Conservation (phyloP, 2,329 filamentous ascomycete species). For the Stromatinia cepivora region DNA sequence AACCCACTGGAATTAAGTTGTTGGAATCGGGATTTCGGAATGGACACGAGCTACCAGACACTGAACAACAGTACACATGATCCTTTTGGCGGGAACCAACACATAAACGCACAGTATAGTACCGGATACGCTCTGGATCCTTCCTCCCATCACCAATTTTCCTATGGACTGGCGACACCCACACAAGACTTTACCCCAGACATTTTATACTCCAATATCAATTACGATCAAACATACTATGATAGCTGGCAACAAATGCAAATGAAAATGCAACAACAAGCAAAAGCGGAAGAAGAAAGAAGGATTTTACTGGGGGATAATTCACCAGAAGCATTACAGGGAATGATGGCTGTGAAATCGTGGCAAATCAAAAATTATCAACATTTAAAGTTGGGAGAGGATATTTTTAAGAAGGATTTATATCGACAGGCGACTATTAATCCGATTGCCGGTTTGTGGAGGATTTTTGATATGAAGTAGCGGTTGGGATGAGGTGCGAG, state of each 20-base stretch:
- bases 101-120: neutral
- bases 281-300: slow-evolving; percentile 21
- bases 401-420: slow-evolving; percentile 27
- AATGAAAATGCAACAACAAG: neutral
- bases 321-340: slow-evolving; percentile 26
- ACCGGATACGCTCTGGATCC: neutral
- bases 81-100: slow-evolving; percentile 2
- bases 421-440: slow-evolving; percentile 25
- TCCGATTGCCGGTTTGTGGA: slow-evolving; percentile 26
- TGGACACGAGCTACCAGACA: slow-evolving; percentile 1
- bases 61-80: neutral
- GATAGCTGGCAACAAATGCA: neutral
- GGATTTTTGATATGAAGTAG: slow-evolving; percentile 28
- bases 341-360: slow-evolving; percentile 25
- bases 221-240: slow-evolving; percentile 7
- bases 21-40: slow-evolving; percentile 19
- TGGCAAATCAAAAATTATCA: slow-evolving; percentile 26
- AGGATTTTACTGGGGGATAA: slow-evolving; percentile 24
- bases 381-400: slow-evolving; percentile 26
- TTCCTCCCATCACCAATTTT: neutral
- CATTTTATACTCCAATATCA: neutral
- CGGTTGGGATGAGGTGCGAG: neutral
- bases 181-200: slow-evolving; percentile 9
- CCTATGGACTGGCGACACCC: neutral
- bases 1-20: slow-evolving; percentile 27